Evolutionary conservation across 192 early-diverging fungal species (phyloP).

Genomic region (Cladochytrium replicatum): DNA sequence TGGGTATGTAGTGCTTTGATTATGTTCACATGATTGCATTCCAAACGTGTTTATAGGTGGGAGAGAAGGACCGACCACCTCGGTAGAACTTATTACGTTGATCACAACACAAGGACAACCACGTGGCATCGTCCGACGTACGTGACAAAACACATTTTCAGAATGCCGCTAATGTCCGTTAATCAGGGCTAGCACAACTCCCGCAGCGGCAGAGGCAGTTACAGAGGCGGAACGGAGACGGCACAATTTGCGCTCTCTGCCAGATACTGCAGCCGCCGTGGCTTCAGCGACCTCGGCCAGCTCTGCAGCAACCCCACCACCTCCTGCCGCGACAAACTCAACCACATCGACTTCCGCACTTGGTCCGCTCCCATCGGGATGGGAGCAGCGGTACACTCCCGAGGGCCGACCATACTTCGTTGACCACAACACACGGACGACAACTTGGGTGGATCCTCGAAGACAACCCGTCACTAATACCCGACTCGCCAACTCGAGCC

Average conservation of each 20-base stretch:
- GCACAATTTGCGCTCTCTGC: slow-evolving; percentile 74
- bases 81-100: slow-evolving; percentile 93
- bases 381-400: slow-evolving; percentile 31
- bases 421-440: slow-evolving; percentile 95
- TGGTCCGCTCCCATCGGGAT: no score
- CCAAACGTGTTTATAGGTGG: slow-evolving; percentile 68
- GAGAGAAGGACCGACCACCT: slow-evolving; percentile 90
- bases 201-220: no score
- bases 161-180: not conserved
- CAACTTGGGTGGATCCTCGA: slow-evolving; percentile 89
- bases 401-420: slow-evolving; percentile 94
- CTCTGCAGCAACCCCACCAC: no score
- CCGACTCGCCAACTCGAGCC: no score
- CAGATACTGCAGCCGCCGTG: no score
- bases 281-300: no score
- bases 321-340: no score
- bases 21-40: not conserved
- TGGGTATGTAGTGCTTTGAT: no score
- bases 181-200: not conserved
- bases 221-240: slow-evolving; percentile 66
- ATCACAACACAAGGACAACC: slow-evolving; percentile 90
- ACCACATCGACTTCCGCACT: no score
- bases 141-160: no score
- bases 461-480: slow-evolving; percentile 37
- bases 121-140: slow-evolving; percentile 72